phyloP scores from a whole-genome alignment of 1,139 yeast genomes.

The Saccharomyces uvarum region DNA sequence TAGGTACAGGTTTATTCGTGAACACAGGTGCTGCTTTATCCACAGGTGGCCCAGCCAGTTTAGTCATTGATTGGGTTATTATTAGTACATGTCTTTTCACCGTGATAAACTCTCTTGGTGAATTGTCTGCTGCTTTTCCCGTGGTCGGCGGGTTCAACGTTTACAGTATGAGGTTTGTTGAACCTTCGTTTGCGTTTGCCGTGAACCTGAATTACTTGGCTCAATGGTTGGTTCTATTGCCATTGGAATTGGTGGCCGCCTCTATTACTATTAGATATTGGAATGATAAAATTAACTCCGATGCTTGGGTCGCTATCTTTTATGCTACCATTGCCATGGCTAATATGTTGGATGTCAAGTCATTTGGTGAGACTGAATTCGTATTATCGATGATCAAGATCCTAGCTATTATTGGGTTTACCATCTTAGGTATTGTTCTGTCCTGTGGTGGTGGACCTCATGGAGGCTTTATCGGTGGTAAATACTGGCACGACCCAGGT shows the following conservation, averaged over 20 bases:
- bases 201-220: slow-evolving; percentile 65
- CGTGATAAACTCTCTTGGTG: slow-evolving; percentile 64
- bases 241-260: slow-evolving; percentile 66
- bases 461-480: slow-evolving; percentile 52
- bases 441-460: slow-evolving; percentile 65
- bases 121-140: slow-evolving; percentile 59
- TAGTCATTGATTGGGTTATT: slow-evolving; percentile 48
- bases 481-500: slow-evolving; percentile 58
- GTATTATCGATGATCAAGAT: slow-evolving; percentile 53
- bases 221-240: slow-evolving; percentile 63
- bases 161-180: slow-evolving; percentile 56
- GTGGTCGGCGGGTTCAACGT: slow-evolving; percentile 67
- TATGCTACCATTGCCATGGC: slow-evolving; percentile 48
- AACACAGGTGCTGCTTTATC: slow-evolving; percentile 58
- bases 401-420: slow-evolving; percentile 56
- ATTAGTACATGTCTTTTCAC: slow-evolving; percentile 49
- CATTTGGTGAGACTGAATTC: slow-evolving; percentile 68
- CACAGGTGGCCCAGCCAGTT: slow-evolving; percentile 63
- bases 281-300: slow-evolving; percentile 50
- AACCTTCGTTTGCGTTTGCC: slow-evolving; percentile 69
- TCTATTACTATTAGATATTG: slow-evolving; percentile 61
- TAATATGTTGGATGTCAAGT: slow-evolving; percentile 51
- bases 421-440: slow-evolving; percentile 60
- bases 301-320: slow-evolving; percentile 60
- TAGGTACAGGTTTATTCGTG: slow-evolving; percentile 61